Evolutionary conservation across 225 moss, liverwort and hornwort genomes (phyloP).

Genomic region (Pleurozium schreberi): DNA sequence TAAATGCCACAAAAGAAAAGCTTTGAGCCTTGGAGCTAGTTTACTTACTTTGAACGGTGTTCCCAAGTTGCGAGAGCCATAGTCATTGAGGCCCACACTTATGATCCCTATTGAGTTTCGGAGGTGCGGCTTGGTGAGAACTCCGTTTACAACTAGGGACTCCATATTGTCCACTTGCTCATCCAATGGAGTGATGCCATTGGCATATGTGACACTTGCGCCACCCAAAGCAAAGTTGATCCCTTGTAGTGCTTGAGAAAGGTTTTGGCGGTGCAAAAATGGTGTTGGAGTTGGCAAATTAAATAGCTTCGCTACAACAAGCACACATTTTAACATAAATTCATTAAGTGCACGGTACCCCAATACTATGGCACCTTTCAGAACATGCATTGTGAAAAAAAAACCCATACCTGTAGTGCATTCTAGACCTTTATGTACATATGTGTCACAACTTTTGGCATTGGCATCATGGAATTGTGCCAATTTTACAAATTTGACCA

Average conservation of each 20-base stretch:
- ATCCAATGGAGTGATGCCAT: background rate
- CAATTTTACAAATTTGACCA: too few species aligned
- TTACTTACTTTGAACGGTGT: background rate
- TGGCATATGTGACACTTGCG: background rate
- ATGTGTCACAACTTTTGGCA: too few species aligned
- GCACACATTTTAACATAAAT: background rate
- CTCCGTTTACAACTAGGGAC: background rate
- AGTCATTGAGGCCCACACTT: slow-evolving; percentile 14
- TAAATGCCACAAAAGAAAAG: background rate
- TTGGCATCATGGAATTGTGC: too few species aligned
- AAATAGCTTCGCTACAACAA: background rate
- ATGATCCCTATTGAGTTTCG: background rate
- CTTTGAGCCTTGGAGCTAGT: background rate
- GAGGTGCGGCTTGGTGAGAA: background rate
- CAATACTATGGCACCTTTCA: background rate
- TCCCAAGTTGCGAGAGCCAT: background rate
- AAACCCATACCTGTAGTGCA: too few species aligned
- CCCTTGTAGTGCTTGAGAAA: background rate
- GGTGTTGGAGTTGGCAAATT: background rate
- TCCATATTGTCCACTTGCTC: slow-evolving; percentile 10
- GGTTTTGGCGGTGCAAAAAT: background rate
- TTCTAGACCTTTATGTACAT: too few species aligned
- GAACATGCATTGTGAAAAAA: background rate
- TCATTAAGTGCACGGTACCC: background rate
- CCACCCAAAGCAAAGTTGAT: slow-evolving; percentile 11